phyloP scores from a whole-genome alignment of 2,329 filamentous ascomycete species.

The Aspergillus neoniger region DNA sequence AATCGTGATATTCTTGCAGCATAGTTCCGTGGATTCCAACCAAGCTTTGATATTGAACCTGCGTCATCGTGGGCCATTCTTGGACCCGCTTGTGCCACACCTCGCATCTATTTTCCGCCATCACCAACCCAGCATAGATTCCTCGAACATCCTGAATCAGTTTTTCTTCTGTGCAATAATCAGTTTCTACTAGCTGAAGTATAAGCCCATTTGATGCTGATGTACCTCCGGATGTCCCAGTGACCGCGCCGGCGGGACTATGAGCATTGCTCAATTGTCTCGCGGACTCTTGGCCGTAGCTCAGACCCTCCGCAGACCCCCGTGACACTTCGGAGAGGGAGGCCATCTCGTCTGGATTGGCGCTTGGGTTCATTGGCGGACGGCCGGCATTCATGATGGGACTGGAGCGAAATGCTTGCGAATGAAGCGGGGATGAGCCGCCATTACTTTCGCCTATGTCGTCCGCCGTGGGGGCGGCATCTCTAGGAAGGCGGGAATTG shows the following conservation, averaged over 20 bases:
- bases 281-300: constrained; percentile 22
- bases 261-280: constrained; percentile 20
- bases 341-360: constrained; percentile 12
- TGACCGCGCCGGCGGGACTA: constrained; percentile 18
- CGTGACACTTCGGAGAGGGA: constrained; percentile 14
- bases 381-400: constrained; percentile 14
- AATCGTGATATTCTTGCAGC: constrained; percentile 80
- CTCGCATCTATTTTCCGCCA: constrained; percentile 86
- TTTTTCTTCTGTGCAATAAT: constrained; percentile 74
- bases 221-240: constrained; percentile 28
- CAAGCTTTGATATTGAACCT: constrained; percentile 81
- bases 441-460: constrained; percentile 7
- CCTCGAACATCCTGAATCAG: constrained; percentile 70
- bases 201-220: constrained; percentile 41
- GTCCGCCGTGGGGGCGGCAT: constrained; percentile 14
- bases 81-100: constrained; percentile 70
- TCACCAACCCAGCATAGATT: constrained; percentile 73
- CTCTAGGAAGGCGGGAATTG: constrained; percentile 15
- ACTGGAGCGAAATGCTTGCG: constrained; percentile 14
- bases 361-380: constrained; percentile 6
- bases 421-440: constrained; percentile 11
- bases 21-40: constrained; percentile 80
- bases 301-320: constrained; percentile 14
- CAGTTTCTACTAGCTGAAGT: constrained; percentile 65
- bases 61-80: constrained; percentile 55